Evolutionary conservation across 306 rosid genomes (phyloP), one percentile per base, ranked within the genome.

Genomic region (Hylodesmum podocarpum): DNA sequence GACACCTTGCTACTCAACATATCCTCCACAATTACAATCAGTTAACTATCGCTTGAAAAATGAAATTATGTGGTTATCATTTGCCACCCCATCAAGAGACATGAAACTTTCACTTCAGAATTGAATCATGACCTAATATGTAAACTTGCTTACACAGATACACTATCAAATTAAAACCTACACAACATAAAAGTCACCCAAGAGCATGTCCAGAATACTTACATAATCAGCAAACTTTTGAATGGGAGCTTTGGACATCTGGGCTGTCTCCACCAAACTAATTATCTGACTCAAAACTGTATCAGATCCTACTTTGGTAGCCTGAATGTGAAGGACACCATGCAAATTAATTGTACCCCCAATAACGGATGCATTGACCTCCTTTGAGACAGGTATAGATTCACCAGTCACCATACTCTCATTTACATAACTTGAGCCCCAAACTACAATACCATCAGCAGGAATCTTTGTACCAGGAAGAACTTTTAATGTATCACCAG

Each of bases 331-430:
- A 70, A 93, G 94, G 67, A 68, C 88, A 27, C 97, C 97, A 67
- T 90, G 94, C 78, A 85, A 68, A 77, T 89, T 93, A 71, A 93
- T 90, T 43, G 97, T 90, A 78, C 97, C 97, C 57, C 97, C 97
- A 75, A 93, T 87, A 67, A 90, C 94, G 4, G 81, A 58, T 25
- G 93, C 72, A 72, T 87, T 53, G 68, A 81, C 75, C 75, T 87
- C 93, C 89, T 93, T 93, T 12, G 44, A 85, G 80, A 90, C 86
- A 31, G 94, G 93, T 73, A 85, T 81, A 47, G 97, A 81, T 89
- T 93, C 97, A 76, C 97, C 97, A 4, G 97, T 93, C 41, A 93
- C 96, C 97, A 93, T 90, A 75, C 97, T 86, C 89, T 93, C 96
- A 63, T 93, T 89, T 40, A 93, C 88, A 80, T 89, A 89, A 84